A percentile compares a stretch with the other conserved stretches of the same genome.
These are phyloP conservation scores for Astrocystis sublimbata DNA, from an alignment of 495 filamentous ascomycete genomes.

Conservation along the genomic window DNA sequence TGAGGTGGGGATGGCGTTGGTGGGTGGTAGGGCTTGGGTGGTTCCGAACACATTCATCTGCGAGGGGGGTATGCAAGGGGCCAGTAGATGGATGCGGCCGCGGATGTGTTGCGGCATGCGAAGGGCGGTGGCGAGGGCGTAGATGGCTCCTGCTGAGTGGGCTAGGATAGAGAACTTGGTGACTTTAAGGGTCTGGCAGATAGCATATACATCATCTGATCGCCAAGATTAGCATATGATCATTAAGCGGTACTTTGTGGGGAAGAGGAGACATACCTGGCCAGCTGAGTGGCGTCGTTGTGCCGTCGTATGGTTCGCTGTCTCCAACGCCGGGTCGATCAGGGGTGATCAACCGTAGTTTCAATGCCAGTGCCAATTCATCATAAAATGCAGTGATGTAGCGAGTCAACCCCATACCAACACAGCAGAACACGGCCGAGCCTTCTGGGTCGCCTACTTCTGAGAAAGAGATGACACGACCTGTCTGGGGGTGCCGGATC, in stretches of 20 bases:
- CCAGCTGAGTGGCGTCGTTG: constrained; percentile 88
- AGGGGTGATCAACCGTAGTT: constrained; percentile 86
- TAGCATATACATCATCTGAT: constrained; percentile 89
- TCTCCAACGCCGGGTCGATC: constrained; percentile 94
- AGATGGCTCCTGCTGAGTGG: constrained; percentile 97
- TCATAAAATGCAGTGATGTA: constrained; percentile 98
- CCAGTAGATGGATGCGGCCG: constrained; percentile 90
- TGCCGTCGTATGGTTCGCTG: constrained; percentile 81
- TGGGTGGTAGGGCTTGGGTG: constrained; percentile 71
- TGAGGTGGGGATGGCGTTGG: constrained; percentile 83
- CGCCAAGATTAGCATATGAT: constrained; percentile 19
- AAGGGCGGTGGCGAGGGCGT: constrained; percentile 92
- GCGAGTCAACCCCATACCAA: constrained; percentile 95
- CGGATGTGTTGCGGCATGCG: constrained; percentile 96
- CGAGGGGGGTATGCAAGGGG: constrained; percentile 98
- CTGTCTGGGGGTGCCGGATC: constrained; percentile 79
- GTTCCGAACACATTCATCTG: constrained; percentile 83
- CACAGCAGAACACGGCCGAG: constrained; percentile 91
- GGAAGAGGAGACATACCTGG: constrained; percentile 59
- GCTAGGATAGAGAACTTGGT: constrained; percentile 96
- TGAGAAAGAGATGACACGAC: constrained; percentile 89
- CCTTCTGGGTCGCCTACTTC: constrained; percentile 94
- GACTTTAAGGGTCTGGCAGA: constrained; percentile 89
- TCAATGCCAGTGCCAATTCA: constrained; percentile 86
- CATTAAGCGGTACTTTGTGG: no score